phyloP scores from a whole-genome alignment of 2,329 filamentous ascomycete genomes.

The Cercospora brassicicola region DNA sequence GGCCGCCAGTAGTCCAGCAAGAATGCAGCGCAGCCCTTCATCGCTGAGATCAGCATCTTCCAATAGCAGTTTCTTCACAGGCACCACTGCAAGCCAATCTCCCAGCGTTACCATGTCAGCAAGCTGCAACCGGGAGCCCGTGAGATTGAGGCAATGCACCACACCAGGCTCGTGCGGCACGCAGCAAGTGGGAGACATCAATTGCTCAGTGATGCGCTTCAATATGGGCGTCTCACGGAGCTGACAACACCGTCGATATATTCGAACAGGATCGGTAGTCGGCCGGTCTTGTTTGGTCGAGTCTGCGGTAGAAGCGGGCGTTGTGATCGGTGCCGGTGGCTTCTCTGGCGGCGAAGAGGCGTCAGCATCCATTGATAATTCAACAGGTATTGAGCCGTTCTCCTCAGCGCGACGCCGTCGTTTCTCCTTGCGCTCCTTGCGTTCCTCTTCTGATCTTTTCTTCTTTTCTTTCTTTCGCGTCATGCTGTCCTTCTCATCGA shows the following conservation, averaged over 20 bases:
- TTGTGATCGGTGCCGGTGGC: conserved; percentile 33
- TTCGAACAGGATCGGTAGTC: conserved; percentile 85
- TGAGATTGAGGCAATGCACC: conserved; percentile 79
- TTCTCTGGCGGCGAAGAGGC: conserved; percentile 43
- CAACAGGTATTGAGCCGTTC: conserved; percentile 82
- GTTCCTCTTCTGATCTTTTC: conserved; percentile 87
- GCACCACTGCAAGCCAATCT: conserved; percentile 91
- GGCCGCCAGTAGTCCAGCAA: conserved; percentile 80
- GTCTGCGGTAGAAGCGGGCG: conserved; percentile 33
- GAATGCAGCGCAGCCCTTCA: conserved; percentile 79
- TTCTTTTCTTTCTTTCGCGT: conserved; percentile 90
- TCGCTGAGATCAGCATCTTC: conserved; percentile 87
- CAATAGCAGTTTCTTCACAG: conserved; percentile 79
- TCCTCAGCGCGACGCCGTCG: conserved; percentile 81
- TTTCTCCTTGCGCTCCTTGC: conserved; percentile 88
- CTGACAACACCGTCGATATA: conserved; percentile 93
- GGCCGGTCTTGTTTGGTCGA: conserved; percentile 65
- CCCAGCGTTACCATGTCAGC: conserved; percentile 83
- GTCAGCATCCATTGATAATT: conserved; percentile 69
- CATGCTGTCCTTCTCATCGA: conserved; percentile 32
- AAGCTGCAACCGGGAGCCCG: conserved; percentile 78
- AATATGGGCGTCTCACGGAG: conserved; percentile 88
- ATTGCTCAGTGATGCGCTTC: conserved; percentile 87
- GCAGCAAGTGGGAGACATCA: conserved; percentile 68
- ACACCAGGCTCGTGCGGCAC: conserved; percentile 67